A percentile compares a stretch with the other conserved stretches of the same genome.
Evolutionary conservation across 2,329 filamentous ascomycete species (phyloP).

Genomic region (Sphaerulina musiva): DNA sequence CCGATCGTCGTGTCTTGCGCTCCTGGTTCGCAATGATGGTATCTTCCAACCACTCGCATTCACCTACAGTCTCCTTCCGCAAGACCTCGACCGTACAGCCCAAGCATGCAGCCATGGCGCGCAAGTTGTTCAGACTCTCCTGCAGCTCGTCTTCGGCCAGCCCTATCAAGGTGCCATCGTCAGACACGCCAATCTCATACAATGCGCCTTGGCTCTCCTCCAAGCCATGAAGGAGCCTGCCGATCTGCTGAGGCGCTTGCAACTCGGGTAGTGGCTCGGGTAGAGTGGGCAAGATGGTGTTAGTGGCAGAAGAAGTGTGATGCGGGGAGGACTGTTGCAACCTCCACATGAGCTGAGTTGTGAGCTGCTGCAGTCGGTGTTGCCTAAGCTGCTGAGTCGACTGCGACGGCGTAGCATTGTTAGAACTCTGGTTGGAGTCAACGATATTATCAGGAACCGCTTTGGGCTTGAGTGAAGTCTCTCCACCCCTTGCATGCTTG

Average conservation of each 20-base stretch:
- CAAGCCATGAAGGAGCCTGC: conserved; percentile 61
- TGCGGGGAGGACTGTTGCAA: conserved; percentile 91
- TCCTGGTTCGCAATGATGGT: conserved; percentile 16
- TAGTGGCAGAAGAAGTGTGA: conserved; percentile 70
- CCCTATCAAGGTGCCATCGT: conserved; percentile 86
- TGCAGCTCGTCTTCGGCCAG: conserved; percentile 85
- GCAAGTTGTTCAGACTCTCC: conserved; percentile 78
- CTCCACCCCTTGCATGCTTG: conserved; percentile 39
- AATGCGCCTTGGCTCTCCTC: conserved; percentile 89
- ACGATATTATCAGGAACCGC: conserved; percentile 23
- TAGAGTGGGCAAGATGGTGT: conserved; percentile 67
- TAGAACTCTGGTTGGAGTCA: conserved; percentile 20
- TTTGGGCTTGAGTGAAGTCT: conserved; percentile 21
- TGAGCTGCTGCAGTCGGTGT: conserved; percentile 80
- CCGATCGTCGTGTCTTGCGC: conserved; percentile 37
- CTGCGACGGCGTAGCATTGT: conserved; percentile 6
- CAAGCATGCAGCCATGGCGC: conserved; percentile 85
- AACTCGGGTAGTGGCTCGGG: conserved; percentile 61
- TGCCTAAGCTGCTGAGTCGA: conserved; percentile 64
- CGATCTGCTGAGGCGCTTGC: conserved; percentile 48
- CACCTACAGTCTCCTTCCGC: conserved; percentile 75
- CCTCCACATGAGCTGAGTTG: conserved; percentile 90
- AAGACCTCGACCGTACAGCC: conserved; percentile 79
- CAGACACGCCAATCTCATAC: conserved; percentile 93
- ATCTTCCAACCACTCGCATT: conserved; percentile 66